A percentile compares a stretch with the other conserved stretches of the same genome.
Conservation (phyloP, 345 rosid species). For the Eucalyptus grandis region DNA sequence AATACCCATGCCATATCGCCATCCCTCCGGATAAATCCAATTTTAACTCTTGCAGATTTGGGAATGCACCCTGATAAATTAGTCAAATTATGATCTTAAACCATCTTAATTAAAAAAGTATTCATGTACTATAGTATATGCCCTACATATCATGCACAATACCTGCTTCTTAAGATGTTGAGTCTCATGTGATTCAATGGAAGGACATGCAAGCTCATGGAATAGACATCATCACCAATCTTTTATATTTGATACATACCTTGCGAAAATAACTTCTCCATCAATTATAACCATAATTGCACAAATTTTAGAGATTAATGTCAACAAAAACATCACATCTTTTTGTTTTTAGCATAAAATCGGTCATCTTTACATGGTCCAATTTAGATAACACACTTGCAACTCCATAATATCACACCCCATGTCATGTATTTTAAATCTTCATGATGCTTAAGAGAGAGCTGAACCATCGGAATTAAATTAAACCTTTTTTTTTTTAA, state of each 20-base stretch:
- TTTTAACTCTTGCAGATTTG: neutral
- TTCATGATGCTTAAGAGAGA: neutral
- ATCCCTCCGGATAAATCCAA: fast-evolving
- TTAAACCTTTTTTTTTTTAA: neutral
- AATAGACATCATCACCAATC: no score
- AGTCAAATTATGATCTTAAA: neutral
- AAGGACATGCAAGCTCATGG: no score
- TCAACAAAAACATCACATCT: neutral
- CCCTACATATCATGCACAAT: neutral
- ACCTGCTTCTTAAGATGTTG: fast-evolving
- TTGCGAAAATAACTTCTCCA: neutral
- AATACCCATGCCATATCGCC: no score
- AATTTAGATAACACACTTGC: neutral
- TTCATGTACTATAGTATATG: fast-evolving
- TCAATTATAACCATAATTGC: neutral
- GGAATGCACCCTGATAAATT: neutral
- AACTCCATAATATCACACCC: fast-evolving
- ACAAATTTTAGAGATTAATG: neutral
- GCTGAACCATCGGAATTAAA: neutral
- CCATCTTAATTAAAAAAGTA: neutral
- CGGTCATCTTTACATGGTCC: fast-evolving
- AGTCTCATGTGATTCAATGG: fast-evolving
- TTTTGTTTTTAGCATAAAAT: neutral
- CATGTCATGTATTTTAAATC: neutral
- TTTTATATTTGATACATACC: no score